These are phyloP conservation scores for Linderniella brevidens DNA, from an alignment of 257 asterid genomes.

Conservation along the genomic window DNA sequence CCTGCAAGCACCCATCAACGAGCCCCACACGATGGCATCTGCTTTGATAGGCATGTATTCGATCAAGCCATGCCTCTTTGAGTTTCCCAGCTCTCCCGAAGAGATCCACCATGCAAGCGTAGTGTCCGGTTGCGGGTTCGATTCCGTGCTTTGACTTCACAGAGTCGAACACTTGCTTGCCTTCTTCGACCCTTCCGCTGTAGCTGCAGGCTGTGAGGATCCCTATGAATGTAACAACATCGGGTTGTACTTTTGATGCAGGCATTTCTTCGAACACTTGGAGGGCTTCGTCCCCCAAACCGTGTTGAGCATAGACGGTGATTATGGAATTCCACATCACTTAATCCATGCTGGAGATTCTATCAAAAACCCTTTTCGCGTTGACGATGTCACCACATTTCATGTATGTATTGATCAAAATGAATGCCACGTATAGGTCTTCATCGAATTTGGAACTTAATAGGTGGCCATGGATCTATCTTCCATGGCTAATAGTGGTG, in stretches of 20 bases:
- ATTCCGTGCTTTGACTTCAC: slow-evolving; percentile 39
- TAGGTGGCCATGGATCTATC: slow-evolving; percentile 46
- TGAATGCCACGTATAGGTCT: slow-evolving; percentile 36
- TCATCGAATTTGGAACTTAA: slow-evolving; percentile 25
- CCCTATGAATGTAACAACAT: slow-evolving; percentile 45
- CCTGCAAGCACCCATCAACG: slow-evolving; percentile 66
- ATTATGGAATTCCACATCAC: slow-evolving; percentile 75
- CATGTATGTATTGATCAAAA: slow-evolving; percentile 58
- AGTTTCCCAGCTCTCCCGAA: too few species aligned
- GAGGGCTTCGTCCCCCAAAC: slow-evolving; percentile 40
- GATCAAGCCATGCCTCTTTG: too few species aligned
- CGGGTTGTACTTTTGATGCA: slow-evolving; percentile 23
- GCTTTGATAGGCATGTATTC: slow-evolving; percentile 41
- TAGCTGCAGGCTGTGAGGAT: slow-evolving; percentile 72
- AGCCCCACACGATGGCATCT: slow-evolving; percentile 65
- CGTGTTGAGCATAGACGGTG: slow-evolving; percentile 66
- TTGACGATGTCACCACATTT: slow-evolving; percentile 53
- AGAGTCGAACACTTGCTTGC: slow-evolving; percentile 40
- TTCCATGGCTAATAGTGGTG: slow-evolving; percentile 47
- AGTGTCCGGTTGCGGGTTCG: slow-evolving; percentile 3
- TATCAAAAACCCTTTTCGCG: slow-evolving; percentile 40
- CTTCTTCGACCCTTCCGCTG: slow-evolving; percentile 56
- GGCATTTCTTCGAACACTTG: slow-evolving; percentile 33
- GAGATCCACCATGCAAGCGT: too few species aligned
- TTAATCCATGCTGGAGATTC: slow-evolving; percentile 32